Conservation (phyloP, 164 flowering plant species). For the Pachysandra terminalis region DNA sequence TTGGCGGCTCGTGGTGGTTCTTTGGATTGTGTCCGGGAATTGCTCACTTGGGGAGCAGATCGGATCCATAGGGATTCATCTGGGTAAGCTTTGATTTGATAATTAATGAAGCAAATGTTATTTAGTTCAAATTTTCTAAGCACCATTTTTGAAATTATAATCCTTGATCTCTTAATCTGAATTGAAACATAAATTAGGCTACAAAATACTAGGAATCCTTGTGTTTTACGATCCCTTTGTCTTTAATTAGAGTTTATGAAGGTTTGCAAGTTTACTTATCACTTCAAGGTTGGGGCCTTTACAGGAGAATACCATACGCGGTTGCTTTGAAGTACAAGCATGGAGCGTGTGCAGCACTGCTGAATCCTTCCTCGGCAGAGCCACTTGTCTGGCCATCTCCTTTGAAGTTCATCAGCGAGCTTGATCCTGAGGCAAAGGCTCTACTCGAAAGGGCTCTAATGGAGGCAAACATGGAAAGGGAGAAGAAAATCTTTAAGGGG, state of each 20-base stretch:
- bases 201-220: not conserved
- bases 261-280: not conserved
- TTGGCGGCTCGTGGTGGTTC: slow-evolving; percentile 56
- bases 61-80: slow-evolving; percentile 46
- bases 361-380: slow-evolving; percentile 88
- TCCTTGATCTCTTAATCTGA: not conserved
- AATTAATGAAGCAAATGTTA: no score
- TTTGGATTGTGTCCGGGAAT: slow-evolving; percentile 47
- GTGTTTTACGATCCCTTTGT: no score
- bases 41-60: slow-evolving; percentile 71
- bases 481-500: slow-evolving; percentile 70
- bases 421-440: slow-evolving; percentile 78
- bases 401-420: slow-evolving; percentile 88
- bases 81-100: slow-evolving; percentile 8
- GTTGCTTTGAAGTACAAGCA: slow-evolving; percentile 77
- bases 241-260: not conserved
- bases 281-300: slow-evolving; percentile 8
- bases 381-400: slow-evolving; percentile 99
- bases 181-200: not conserved
- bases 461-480: slow-evolving; percentile 88
- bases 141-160: no score
- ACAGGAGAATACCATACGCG: slow-evolving; percentile 85
- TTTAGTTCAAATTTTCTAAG: no score
- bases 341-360: slow-evolving; percentile 77
- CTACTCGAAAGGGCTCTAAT: slow-evolving; percentile 76